Evolutionary conservation across 2,329 filamentous ascomycete species (phyloP), one percentile per base, ranked within the genome.

Genomic region (Cercospora sesami): DNA sequence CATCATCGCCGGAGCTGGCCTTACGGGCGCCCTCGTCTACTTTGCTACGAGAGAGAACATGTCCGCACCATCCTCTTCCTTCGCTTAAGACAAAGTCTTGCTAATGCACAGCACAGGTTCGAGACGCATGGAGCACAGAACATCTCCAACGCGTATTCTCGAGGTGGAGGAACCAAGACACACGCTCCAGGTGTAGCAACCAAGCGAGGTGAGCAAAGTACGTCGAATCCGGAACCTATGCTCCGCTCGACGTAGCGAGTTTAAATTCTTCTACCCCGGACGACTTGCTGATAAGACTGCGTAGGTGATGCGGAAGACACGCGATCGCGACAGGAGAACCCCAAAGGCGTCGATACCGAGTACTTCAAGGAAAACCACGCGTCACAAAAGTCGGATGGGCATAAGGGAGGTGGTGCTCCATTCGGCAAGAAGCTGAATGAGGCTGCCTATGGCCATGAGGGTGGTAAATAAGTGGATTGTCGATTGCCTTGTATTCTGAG

Each of bases 111-210:
- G 30, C 21, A 6, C 51, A 68, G 74, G 7, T 76, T 80, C 68
- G 72, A 79, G 60, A 80, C 78, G 3, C 77, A 73, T 36, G 78
- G 73, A 59, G 72, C 75, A 16, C 74, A 78, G 67, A 76, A 77
- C 69, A 75, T 80, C 23, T 77, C 72, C 55, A 72, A 78, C 64
- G 68, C 76, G 48, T 78, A 74, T 63, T 77, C 78, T 7, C 67
- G 75, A 39, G 78, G 75, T 8, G 79, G 79, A 28, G 79, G 75
- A 7, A 72, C 73, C 31, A 73, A 74, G 53, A 79, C 74, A 33
- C 78, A 80, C 69, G 69, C 72, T 28, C 77, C 79, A 1, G 79
- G 70, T 26, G 71, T 75, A 23, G 78, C 78, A 14, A 80, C 79
- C 31, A 72, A 73, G 36, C 67, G 72, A 75, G 78, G 78, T 76